Base-by-base conservation (phyloP, 2,329 filamentous ascomycete species). In the Fusarium guadeloupense region DNA sequence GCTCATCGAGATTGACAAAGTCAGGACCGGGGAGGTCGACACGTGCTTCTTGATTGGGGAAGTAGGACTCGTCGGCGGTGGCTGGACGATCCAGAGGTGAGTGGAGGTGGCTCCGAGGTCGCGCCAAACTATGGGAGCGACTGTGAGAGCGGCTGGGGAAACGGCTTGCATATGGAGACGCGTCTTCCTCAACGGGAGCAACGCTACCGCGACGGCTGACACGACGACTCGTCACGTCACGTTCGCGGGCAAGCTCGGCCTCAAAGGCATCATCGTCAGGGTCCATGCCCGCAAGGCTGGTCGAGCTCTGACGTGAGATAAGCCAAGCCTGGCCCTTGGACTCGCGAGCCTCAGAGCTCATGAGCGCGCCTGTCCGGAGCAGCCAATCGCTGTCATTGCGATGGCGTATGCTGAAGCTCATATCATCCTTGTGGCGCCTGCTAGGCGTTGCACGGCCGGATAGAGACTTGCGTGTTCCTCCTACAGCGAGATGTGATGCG, bases 241-340 rank as follows among this genome's bases (percentile, higher is more conserved):
- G 78, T 69, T 86, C 82, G 33, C 80, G 77, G 12, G 78, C 80
- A 19, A 84, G 73, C 69, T 85, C 80, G 39, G 77, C 75, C 66
- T 85, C 81, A 54, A 83, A 78, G 10, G 77, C 80, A 56, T 83
- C 81, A 33, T 85, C 83, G 5, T 85, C 83, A 4, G 77, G 77
- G 28, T 84, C 81, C 69, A 81, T 73, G 20, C 79, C 83, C 1
- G 81, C 76, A 16, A 89, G 78, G 68, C 83, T 88, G 9, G 86
- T 89, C 2, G 86, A 88, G 70, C 85, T 88, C 49, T 83, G 85
- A 40, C 86, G 81, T 20, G 86, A 85, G n/a, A 85, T 78, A 17
- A 91, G 81, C 88, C 88, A 91, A 13, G 83, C 77, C 73, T 90
- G 87, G 13, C 88, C 88, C 74, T 90, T 90, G 68, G 79, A 87